Base-by-base conservation (phyloP, 164 flowering plant species). In the Vitis labrusca region DNA sequence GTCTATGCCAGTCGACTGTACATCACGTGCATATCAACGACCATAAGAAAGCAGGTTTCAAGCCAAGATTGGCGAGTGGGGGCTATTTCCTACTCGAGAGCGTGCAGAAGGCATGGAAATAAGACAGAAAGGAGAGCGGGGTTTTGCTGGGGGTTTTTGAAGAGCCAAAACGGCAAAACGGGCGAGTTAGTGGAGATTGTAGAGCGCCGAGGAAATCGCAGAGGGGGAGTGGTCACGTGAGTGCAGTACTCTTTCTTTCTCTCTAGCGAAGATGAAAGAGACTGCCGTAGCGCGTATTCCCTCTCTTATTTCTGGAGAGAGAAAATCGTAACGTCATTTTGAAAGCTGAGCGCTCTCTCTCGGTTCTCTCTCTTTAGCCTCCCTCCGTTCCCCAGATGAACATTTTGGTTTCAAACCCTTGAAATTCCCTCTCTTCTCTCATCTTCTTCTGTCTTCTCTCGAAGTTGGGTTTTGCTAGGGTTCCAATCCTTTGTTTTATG, bases 291-390 rank as follows among this genome's bases (percentile, higher is more conserved):
- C 44, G 44, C 44, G 44, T 64, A 32, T 59, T 27, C 10, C n/a
- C 56, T 61, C 17, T 54, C 48, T 55, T 62, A 10, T 23, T 19
- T 62, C 14, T 48, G 5, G 14, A 48, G 50, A 61, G 65, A 9
- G 63, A 27, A 10, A n/a, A 7, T n/a, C 37, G 63, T 61, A 64
- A 71, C 74, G 74, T 64, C 68, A 64, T 71, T 71, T 71, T 64
- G 63, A 64, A 64, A 56, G 12, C 63, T 23, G 56, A 27, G 63
- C 48, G 44, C 57, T 12, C 49, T 27, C 52, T 30, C 7, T 15
- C 51, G 23, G 13, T 52, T 9, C 57, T 15, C 10, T 14, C 3
- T 13, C 58, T 37, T 6, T 56, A 7, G 61, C 55, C 67, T 12
- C 44, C 37, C 6, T 23, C 44, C 17, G 5, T 54, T 44, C 49